Percentiles rank a stretch among this genome's conserved stretches.
phyloP scores from a whole-genome alignment of 192 early-diverging fungal genomes.

The Phlyctochytrium bullatum region DNA sequence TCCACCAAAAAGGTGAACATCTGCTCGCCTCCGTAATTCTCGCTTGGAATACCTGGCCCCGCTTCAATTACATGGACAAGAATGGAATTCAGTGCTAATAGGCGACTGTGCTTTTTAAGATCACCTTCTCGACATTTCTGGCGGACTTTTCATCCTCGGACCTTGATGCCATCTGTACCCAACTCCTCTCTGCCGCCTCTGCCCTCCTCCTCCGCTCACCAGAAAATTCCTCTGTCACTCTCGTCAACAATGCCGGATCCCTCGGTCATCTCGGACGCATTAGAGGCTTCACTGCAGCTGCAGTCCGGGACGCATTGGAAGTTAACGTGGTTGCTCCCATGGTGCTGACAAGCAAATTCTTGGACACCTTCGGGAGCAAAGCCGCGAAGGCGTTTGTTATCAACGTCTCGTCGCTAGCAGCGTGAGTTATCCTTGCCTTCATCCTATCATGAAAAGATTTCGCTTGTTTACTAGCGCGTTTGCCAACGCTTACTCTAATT shows the following conservation, averaged over 20 bases:
- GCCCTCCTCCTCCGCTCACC: conserved; percentile 9
- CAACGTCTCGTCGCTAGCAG: conserved; percentile 74
- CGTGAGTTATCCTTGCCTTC: too few relatives aligned
- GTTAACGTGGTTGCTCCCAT: conserved; percentile 33
- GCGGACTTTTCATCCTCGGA: conserved; percentile 19
- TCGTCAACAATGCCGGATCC: conserved; percentile 80
- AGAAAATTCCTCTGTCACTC: too few relatives aligned
- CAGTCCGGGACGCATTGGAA: conserved; percentile 21
- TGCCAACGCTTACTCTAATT: not conserved
- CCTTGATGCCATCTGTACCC: conserved; percentile 16
- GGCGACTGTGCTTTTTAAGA: too few relatives aligned
- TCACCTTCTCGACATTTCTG: conserved; percentile 2
- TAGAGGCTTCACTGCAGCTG: conserved; percentile 10
- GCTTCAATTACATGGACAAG: too few relatives aligned
- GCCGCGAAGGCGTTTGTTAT: conserved; percentile 45
- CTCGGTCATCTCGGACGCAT: conserved; percentile 57
- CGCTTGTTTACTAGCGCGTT: not conserved
- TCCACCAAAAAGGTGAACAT: too few relatives aligned
- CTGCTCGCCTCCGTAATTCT: not conserved
- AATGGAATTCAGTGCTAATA: too few relatives aligned
- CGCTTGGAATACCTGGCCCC: too few relatives aligned
- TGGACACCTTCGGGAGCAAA: conserved; percentile 20
- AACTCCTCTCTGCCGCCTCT: not conserved
- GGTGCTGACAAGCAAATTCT: conserved; percentile 32
- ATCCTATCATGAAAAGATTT: too few relatives aligned